Evolutionary conservation across 805 yeast species (phyloP), one percentile per base, ranked within the genome.

Genomic region (Candida coquimbonensis): DNA sequence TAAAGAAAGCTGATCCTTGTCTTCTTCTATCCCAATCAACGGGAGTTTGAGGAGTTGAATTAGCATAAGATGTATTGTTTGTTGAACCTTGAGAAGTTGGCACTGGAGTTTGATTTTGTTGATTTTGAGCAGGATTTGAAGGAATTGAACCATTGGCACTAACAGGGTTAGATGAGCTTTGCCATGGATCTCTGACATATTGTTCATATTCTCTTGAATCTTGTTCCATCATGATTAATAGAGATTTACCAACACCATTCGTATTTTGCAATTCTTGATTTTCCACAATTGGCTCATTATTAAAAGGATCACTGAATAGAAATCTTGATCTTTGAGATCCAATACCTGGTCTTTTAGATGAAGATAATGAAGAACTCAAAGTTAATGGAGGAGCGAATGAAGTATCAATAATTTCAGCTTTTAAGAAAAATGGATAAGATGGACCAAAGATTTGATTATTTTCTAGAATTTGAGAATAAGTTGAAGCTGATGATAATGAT

Each of bases 241-340:
- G 56, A 1, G 74, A 68, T 52, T 67, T 70, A 2, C 76, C 74
- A 37, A 60, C 59, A 36, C 67, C 71, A 46, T 63, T 63, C 13
- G 63, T 45, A 36, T 51, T 58, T 52, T 54, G 32, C 46, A 50
- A 19, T 33, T 52, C 55, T 19, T 46, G 43, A 43, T 44, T 42
- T 38, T 59, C 63, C 2, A 52, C 40, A 21, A 56, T 47, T 5
- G 56, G 37, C 21, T 66, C 69, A 32, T 54, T 57, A n/a, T 58
- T 63, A 54, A 75, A 75, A 9, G 87, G 87, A 57, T 82, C 88
- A 52, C 81, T 75, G 58, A 83, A 83, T 35, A 83, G 68, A 55
- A 83, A 81, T 53, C 87, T 70, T n/a, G 86, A 80, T 53, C 86
- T 66, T 57, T 78, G 83, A 46, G 71, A 68, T 34, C 78, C 78